These are phyloP conservation scores for Paraphaeosphaeria sporulosa DNA, from an alignment of 2,329 filamentous ascomycete species.

Conservation along the genomic window DNA sequence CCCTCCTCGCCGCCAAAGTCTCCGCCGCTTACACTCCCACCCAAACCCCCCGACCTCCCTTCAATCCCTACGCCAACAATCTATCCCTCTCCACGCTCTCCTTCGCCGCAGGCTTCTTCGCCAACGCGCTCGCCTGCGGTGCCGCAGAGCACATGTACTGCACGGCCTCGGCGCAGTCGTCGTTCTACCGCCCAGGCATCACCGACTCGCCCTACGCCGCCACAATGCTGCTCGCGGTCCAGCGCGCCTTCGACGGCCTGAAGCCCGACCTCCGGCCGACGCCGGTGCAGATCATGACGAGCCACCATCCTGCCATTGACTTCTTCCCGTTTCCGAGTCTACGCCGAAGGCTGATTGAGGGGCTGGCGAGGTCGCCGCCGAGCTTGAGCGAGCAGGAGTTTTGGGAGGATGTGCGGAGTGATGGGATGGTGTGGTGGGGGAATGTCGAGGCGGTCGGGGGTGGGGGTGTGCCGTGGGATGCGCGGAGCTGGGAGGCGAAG, in stretches of 20 bases:
- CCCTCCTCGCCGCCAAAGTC: background rate
- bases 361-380: background rate
- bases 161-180: background rate
- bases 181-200: background rate
- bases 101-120: slow-evolving; percentile 7
- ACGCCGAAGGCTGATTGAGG: background rate
- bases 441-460: background rate
- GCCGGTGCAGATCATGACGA: background rate
- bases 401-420: background rate
- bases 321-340: background rate
- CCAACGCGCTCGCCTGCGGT: background rate
- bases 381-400: background rate
- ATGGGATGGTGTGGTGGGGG: slow-evolving; percentile 6
- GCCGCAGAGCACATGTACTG: background rate
- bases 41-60: background rate
- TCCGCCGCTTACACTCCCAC: background rate
- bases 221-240: slow-evolving; percentile 4
- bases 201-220: slow-evolving; percentile 1
- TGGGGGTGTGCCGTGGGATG: slow-evolving; percentile 1
- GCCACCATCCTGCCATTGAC: slow-evolving; percentile 5
- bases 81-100: background rate
- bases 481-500: slow-evolving; percentile 6
- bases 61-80: slow-evolving; percentile 2
- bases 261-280: background rate
- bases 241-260: slow-evolving; percentile 3